phyloP scores from a whole-genome alignment of 2,329 filamentous ascomycete species.

The Ciborinia camelliae region DNA sequence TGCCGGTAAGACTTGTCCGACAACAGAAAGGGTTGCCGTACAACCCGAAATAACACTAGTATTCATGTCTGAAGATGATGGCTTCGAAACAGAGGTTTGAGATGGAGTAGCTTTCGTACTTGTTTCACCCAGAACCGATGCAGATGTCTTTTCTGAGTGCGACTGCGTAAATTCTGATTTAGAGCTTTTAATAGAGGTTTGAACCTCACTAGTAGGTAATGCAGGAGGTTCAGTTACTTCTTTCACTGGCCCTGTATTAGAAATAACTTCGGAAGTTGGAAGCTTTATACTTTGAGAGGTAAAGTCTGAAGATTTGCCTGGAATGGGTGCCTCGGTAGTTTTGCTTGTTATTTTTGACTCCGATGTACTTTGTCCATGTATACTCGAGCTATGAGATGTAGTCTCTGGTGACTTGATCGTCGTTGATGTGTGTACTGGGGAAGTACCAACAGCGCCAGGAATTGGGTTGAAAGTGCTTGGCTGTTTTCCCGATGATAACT shows the following conservation, averaged over 20 bases:
- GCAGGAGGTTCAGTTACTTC: background rate
- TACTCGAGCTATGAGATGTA: background rate
- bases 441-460: background rate
- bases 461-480: background rate
- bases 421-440: background rate
- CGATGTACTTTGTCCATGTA: background rate
- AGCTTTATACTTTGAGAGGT: background rate
- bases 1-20: constrained; percentile 6
- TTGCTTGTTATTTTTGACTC: background rate
- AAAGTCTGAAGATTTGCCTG: background rate
- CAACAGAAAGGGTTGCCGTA: constrained; percentile 14
- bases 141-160: background rate
- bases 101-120: background rate
- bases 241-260: background rate
- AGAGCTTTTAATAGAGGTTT: background rate
- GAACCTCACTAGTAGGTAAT: background rate
- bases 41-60: constrained; percentile 11
- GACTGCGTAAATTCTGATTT: background rate
- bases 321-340: background rate
- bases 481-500: background rate
- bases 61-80: constrained; percentile 15
- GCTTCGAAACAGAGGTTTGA: background rate
- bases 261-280: background rate
- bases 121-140: background rate
- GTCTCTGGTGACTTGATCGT: background rate